Conservation (phyloP, 768 basidiomycete species). For the Rhodotorula kratochvilovae region DNA sequence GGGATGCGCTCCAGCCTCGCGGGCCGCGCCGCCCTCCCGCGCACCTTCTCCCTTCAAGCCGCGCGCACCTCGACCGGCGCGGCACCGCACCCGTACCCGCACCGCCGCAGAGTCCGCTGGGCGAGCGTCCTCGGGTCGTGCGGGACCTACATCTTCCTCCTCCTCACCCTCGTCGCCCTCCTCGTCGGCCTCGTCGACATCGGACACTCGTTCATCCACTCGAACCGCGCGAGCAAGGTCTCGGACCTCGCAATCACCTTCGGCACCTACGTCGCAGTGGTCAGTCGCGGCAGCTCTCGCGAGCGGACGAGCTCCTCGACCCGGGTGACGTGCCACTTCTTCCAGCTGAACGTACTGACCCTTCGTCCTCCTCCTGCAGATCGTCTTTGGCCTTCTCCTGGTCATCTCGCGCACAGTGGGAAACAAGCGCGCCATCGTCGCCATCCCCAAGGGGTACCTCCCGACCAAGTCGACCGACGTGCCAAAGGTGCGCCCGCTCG, state of each 20-base stretch:
- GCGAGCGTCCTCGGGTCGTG: neutral
- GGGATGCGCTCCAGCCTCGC: too few species aligned
- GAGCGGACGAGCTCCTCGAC: too few species aligned
- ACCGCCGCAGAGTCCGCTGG: neutral
- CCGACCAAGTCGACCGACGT: conserved; percentile 9
- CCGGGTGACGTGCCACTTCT: too few species aligned
- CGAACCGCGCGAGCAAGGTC: conserved; percentile 2
- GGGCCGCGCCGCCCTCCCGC: neutral
- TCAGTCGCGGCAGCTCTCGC: too few species aligned
- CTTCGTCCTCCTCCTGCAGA: neutral
- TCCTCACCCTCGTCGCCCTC: conserved; percentile 3
- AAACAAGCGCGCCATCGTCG: neutral
- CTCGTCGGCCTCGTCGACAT: conserved; percentile 12
- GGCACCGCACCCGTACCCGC: neutral
- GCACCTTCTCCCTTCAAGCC: neutral
- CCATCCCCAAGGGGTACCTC: conserved; percentile 19
- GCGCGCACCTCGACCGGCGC: neutral
- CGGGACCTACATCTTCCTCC: neutral
- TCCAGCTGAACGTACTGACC: too few species aligned
- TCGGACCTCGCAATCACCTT: conserved; percentile 3
- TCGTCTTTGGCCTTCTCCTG: conserved; percentile 3
- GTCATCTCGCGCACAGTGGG: neutral
- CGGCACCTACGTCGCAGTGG: conserved; percentile 8
- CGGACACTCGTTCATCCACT: neutral
- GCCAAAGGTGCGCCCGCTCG: neutral